These are phyloP conservation scores for Neoascochyta sp. DNA, from an alignment of 2,329 filamentous ascomycete genomes.

Conservation along the genomic window DNA sequence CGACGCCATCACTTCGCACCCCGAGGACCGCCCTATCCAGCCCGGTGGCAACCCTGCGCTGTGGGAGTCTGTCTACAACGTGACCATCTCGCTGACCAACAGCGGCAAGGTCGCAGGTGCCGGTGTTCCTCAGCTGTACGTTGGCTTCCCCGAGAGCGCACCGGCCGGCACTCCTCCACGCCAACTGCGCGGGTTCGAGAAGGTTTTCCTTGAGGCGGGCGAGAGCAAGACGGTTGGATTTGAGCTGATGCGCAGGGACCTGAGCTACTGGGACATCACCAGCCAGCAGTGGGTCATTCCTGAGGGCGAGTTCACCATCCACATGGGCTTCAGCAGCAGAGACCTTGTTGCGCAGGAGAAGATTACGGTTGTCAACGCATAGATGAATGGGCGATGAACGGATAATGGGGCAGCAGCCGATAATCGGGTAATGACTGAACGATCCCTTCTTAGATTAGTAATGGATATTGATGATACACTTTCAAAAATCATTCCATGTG, in stretches of 20 bases:
- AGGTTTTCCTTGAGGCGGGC: conserved; percentile 52
- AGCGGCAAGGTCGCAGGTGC: conserved; percentile 56
- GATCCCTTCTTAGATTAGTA: too few relatives aligned
- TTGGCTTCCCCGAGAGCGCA: conserved; percentile 51
- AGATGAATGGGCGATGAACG: too few relatives aligned
- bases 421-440: too few relatives aligned
- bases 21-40: conserved; percentile 44
- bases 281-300: conserved; percentile 72
- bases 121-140: conserved; percentile 56
- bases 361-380: conserved; percentile 16
- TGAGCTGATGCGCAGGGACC: conserved; percentile 69
- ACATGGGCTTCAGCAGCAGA: conserved; percentile 26
- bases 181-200: conserved; percentile 50
- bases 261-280: conserved; percentile 79
- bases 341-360: conserved; percentile 20
- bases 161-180: conserved; percentile 55
- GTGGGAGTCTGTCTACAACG: conserved; percentile 65
- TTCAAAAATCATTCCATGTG: too few relatives aligned
- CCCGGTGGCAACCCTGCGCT: conserved; percentile 48
- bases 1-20: conserved; percentile 58
- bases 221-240: conserved; percentile 62
- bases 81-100: conserved; percentile 66
- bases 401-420: too few relatives aligned
- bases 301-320: conserved; percentile 39
- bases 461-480: background rate